Conservation (phyloP, 352 stramenopile species). For the Phytopythium boreale region DNA sequence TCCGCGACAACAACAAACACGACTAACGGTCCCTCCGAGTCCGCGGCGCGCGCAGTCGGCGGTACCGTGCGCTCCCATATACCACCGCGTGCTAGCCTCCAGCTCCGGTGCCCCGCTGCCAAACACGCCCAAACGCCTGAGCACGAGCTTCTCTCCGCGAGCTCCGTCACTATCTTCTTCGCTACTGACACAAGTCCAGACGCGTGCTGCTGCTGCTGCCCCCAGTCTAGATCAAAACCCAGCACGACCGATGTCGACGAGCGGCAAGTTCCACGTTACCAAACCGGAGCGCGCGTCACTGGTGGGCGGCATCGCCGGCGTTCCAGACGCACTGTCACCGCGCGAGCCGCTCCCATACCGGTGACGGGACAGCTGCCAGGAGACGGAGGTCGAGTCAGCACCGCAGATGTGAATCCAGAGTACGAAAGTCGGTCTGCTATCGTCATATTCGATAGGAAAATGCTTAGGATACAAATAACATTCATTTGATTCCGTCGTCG, state of each 20-base stretch:
- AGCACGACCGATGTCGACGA: constrained; percentile 14
- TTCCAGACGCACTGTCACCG: constrained; percentile 35
- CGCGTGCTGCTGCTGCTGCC: neutral
- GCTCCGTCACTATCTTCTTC: constrained; percentile 14
- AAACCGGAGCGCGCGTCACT: constrained; percentile 26
- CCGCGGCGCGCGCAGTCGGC: constrained; percentile 29
- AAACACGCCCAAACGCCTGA: constrained; percentile 24
- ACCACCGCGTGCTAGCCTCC: neutral
- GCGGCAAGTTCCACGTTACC: constrained; percentile 46
- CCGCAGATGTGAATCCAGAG: too few species aligned
- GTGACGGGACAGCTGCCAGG: too few species aligned
- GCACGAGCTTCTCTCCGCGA: constrained; percentile 42
- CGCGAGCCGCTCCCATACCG: constrained; percentile 56
- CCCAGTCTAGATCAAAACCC: neutral
- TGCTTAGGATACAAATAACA: too few species aligned
- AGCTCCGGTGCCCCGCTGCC: neutral
- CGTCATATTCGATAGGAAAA: too few species aligned
- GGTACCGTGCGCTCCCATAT: constrained; percentile 21
- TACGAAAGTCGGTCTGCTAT: too few species aligned
- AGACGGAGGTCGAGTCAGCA: too few species aligned
- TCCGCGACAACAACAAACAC: neutral
- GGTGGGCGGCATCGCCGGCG: constrained; percentile 37
- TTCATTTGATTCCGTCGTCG: too few species aligned
- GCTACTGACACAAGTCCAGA: neutral
- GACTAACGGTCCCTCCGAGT: constrained; percentile 11